phyloP scores from a whole-genome alignment of 208 protist genomes.

The Novymonas esmeraldas region DNA sequence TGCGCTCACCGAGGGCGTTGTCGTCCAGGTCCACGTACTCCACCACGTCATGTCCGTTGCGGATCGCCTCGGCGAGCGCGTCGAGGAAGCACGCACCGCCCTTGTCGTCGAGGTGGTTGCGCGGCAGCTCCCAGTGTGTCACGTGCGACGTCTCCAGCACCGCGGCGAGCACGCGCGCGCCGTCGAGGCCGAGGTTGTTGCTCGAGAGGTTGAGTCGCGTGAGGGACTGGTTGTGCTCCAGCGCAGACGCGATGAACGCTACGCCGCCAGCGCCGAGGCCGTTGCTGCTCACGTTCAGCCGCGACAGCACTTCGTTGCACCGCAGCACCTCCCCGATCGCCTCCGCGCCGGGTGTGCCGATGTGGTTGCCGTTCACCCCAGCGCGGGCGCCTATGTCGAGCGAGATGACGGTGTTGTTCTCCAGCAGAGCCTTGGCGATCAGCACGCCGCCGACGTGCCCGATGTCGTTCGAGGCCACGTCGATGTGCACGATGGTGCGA shows the following conservation, averaged over 20 bases:
- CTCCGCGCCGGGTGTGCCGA: constrained; percentile 80
- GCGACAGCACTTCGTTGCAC: constrained; percentile 81
- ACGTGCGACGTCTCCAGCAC: constrained; percentile 62
- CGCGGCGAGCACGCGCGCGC: constrained; percentile 53
- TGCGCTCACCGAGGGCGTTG: constrained; percentile 66
- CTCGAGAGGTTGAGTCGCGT: constrained; percentile 86
- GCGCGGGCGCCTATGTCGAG: constrained; percentile 88
- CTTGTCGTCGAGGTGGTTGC: constrained; percentile 77
- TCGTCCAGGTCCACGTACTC: constrained; percentile 72
- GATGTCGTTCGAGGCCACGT: constrained; percentile 92
- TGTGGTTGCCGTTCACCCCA: constrained; percentile 92
- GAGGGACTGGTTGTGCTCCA: constrained; percentile 73
- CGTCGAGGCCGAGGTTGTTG: constrained; percentile 87
- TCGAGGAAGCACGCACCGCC: constrained; percentile 69
- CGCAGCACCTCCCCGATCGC: constrained; percentile 77
- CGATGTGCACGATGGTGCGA: constrained; percentile 81
- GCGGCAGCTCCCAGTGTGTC: constrained; percentile 63
- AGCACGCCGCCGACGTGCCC: constrained; percentile 74
- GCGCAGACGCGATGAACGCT: constrained; percentile 54
- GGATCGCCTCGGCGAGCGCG: constrained; percentile 58
- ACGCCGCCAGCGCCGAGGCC: constrained; percentile 82
- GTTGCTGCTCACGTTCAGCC: constrained; percentile 90
- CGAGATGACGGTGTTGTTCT: constrained; percentile 92
- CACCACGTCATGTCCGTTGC: constrained; percentile 51
- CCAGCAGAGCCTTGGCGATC: constrained; percentile 75